These are phyloP conservation scores for Malbranchea zuffiana DNA, from an alignment of 2,329 filamentous ascomycete species.

Conservation along the genomic window DNA sequence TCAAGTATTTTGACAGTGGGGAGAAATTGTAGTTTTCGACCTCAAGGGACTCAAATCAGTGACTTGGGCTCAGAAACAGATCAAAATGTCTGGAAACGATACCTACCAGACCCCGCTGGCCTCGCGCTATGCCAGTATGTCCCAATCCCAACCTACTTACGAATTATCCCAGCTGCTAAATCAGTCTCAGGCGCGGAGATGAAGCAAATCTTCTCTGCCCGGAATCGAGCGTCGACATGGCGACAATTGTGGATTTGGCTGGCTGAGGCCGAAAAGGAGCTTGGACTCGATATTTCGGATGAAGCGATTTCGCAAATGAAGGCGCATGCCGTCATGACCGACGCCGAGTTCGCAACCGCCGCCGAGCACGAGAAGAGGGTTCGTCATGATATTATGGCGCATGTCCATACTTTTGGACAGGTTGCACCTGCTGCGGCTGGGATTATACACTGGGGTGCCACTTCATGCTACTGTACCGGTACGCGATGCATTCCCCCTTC, in stretches of 20 bases:
- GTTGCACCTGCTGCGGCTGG: slow-evolving; percentile 67
- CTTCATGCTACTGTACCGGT: slow-evolving; percentile 20
- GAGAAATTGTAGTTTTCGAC: too few species aligned
- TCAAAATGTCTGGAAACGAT: slow-evolving; percentile 39
- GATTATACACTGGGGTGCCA: slow-evolving; percentile 69
- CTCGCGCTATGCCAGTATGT: slow-evolving; percentile 56
- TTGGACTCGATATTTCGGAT: slow-evolving; percentile 62
- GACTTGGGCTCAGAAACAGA: too few species aligned
- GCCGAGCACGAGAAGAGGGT: slow-evolving; percentile 64
- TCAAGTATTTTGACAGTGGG: too few species aligned
- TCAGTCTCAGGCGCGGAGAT: slow-evolving; percentile 61
- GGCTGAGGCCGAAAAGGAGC: slow-evolving; percentile 68
- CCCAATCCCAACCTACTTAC: too few species aligned
- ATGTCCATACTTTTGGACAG: slow-evolving; percentile 59
- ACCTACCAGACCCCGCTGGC: slow-evolving; percentile 58
- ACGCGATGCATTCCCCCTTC: too few species aligned
- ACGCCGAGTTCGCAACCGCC: slow-evolving; percentile 65
- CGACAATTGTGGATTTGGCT: slow-evolving; percentile 76
- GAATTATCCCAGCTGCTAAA: too few species aligned
- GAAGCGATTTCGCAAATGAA: slow-evolving; percentile 70
- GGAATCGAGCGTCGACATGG: slow-evolving; percentile 67
- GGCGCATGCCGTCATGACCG: slow-evolving; percentile 60
- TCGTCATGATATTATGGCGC: slow-evolving; percentile 54
- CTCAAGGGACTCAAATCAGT: too few species aligned
- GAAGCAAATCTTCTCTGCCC: slow-evolving; percentile 67